phyloP scores from a whole-genome alignment of 257 asterid species.

The Salvia hispanica region DNA sequence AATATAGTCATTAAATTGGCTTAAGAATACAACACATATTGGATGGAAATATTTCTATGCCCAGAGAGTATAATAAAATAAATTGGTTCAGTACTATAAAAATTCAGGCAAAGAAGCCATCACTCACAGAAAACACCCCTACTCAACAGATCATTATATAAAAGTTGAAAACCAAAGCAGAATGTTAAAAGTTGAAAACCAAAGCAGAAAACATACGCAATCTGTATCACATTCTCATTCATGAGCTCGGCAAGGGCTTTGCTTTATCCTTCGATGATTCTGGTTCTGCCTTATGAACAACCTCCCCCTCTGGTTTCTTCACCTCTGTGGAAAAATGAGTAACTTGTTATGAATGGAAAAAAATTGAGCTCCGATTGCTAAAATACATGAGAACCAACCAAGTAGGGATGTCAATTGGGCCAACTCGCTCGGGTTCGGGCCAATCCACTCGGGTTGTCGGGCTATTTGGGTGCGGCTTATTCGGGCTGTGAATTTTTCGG shows the following conservation, averaged over 20 bases:
- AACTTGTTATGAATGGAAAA: neutral
- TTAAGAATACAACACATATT: conserved; percentile 29
- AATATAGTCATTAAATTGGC: neutral
- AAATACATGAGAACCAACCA: neutral
- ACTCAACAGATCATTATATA: conserved; percentile 26
- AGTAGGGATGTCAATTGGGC: no score
- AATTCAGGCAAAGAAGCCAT: conserved; percentile 31
- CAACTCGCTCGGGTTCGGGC: no score
- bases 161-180: conserved; percentile 22
- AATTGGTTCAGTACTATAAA: conserved; percentile 29
- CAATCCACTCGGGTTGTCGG: no score
- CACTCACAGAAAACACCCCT: conserved; percentile 32
- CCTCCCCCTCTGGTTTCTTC: conserved; percentile 44
- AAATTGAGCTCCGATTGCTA: neutral
- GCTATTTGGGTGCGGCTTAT: no score
- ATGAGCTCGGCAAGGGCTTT: conserved; percentile 40
- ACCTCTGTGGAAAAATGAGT: conserved; percentile 37
- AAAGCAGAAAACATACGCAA: conserved; percentile 12
- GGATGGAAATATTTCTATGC: conserved; percentile 24
- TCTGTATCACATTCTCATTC: conserved; percentile 30
- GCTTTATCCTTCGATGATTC: conserved; percentile 47
- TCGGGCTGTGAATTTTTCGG: no score
- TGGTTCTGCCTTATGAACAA: conserved; percentile 37
- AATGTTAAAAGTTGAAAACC: neutral
- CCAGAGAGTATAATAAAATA: conserved; percentile 27